Evolutionary conservation across 2,329 filamentous ascomycete species (phyloP).

Genomic region (Sporothrix luriei): DNA sequence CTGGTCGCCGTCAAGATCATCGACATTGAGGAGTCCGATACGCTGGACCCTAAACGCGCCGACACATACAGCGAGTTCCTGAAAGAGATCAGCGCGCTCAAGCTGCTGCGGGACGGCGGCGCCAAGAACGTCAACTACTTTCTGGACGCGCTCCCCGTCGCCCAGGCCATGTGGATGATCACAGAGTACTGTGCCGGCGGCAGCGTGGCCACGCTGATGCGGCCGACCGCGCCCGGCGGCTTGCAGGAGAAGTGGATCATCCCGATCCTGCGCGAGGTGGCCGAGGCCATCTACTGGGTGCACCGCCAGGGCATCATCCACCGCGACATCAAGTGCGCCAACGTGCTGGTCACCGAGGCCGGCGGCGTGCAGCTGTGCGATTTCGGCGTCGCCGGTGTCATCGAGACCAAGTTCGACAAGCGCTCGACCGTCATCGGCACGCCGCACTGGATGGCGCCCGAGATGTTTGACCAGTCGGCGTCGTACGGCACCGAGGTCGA

Average conservation of each 20-base stretch:
- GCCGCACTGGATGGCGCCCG: constrained; percentile 84
- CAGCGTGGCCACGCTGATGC: constrained; percentile 74
- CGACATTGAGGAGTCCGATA: constrained; percentile 77
- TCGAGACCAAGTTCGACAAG: constrained; percentile 75
- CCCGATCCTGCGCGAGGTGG: constrained; percentile 52
- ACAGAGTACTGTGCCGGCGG: constrained; percentile 85
- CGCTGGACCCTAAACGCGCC: constrained; percentile 63
- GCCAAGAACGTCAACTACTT: constrained; percentile 81
- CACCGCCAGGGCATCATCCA: constrained; percentile 70
- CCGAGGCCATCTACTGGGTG: constrained; percentile 68
- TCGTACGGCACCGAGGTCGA: constrained; percentile 74
- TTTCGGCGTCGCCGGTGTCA: constrained; percentile 78
- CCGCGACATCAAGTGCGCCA: constrained; percentile 74
- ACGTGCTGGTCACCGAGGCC: constrained; percentile 76
- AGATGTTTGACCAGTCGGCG: constrained; percentile 65
- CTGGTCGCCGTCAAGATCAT: constrained; percentile 77
- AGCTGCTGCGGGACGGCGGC: constrained; percentile 71
- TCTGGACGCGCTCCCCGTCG: constrained; percentile 75
- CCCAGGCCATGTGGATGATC: constrained; percentile 83
- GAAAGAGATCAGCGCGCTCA: constrained; percentile 69
- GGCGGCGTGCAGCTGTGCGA: constrained; percentile 80
- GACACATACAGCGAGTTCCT: constrained; percentile 70
- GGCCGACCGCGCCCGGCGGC: constrained; percentile 65
- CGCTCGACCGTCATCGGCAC: constrained; percentile 80
- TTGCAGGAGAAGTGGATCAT: constrained; percentile 60